Percentiles rank a stretch among this genome's conserved stretches.
phyloP scores from a whole-genome alignment of 192 early-diverging fungal species.

The Podila horticola region DNA sequence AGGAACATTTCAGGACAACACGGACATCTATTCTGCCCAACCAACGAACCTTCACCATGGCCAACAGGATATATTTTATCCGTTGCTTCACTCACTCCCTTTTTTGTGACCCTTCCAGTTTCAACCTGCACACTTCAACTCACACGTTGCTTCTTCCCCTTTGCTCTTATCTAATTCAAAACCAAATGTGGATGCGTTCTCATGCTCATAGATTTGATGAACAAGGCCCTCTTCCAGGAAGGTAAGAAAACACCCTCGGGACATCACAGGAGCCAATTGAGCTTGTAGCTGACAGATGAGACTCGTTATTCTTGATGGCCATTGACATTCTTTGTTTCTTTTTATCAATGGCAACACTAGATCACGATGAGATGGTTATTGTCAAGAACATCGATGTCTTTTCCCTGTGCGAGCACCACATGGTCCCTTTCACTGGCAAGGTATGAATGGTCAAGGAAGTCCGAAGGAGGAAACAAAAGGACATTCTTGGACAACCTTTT shows the following conservation, averaged over 20 bases:
- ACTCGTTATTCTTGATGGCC: too few relatives aligned
- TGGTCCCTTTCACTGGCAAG: slow-evolving; percentile 98
- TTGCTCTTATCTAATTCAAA: not conserved
- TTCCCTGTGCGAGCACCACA: slow-evolving; percentile 98
- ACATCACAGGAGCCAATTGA: too few relatives aligned
- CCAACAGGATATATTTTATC: not conserved
- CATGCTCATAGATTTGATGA: slow-evolving; percentile 79
- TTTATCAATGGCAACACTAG: slow-evolving; percentile 36
- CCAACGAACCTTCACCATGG: not conserved
- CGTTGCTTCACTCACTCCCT: not conserved
- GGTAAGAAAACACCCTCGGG: slow-evolving; percentile 40
- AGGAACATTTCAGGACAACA: not conserved
- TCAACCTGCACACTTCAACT: not conserved
- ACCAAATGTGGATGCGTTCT: not conserved
- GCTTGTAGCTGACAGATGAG: too few relatives aligned
- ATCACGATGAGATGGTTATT: slow-evolving; percentile 99
- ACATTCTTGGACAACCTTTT: not conserved
- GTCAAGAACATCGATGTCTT: slow-evolving; percentile 97
- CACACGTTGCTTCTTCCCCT: not conserved
- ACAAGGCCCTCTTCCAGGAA: slow-evolving; percentile 98
- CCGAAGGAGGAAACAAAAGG: too few relatives aligned
- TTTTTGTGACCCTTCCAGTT: not conserved
- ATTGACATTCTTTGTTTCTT: too few relatives aligned
- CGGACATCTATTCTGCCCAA: not conserved
- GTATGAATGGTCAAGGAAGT: slow-evolving; percentile 43